Percentiles rank a stretch among this genome's conserved stretches.
phyloP scores from a whole-genome alignment of 352 stramenopile species.

The Globisporangium solare region DNA sequence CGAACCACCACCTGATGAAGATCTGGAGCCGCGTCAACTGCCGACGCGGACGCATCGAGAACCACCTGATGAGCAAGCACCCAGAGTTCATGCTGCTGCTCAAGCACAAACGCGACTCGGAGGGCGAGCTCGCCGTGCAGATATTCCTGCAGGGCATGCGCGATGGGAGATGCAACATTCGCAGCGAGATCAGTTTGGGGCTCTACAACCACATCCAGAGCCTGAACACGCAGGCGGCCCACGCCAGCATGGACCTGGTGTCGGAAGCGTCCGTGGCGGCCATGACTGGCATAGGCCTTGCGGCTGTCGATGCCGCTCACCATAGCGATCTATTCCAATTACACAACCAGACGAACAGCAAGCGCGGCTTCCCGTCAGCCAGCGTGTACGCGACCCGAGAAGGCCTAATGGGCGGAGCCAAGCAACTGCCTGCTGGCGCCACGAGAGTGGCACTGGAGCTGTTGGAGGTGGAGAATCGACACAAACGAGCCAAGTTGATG shows the following conservation, averaged over 20 bases:
- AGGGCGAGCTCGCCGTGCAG: constrained; percentile 67
- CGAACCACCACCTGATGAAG: constrained; percentile 54
- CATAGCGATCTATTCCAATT: not conserved
- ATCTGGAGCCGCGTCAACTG: constrained; percentile 76
- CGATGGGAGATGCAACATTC: constrained; percentile 60
- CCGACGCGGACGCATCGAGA: constrained; percentile 71
- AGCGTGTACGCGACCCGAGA: constrained; percentile 9
- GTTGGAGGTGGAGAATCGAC: constrained; percentile 14
- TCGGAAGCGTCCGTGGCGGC: not conserved
- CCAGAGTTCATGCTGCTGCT: constrained; percentile 78
- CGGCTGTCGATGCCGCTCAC: not conserved
- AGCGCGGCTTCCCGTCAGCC: constrained; percentile 10
- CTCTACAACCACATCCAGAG: constrained; percentile 52
- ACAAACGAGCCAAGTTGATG: constrained; percentile 8
- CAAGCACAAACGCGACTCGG: constrained; percentile 68
- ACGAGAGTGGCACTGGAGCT: constrained; percentile 5
- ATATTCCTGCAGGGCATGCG: constrained; percentile 77
- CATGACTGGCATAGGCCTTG: not conserved
- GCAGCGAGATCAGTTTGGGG: constrained; percentile 57
- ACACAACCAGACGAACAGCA: not conserved
- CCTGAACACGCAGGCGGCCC: not conserved
- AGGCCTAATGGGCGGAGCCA: not conserved
- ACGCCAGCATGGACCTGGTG: not conserved
- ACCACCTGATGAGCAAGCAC: constrained; percentile 76
- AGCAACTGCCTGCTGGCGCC: not conserved